Evolutionary conservation across 2,329 filamentous ascomycete genomes (phyloP), one percentile per base, ranked within the genome.

Genomic region (Microdochium nivale): DNA sequence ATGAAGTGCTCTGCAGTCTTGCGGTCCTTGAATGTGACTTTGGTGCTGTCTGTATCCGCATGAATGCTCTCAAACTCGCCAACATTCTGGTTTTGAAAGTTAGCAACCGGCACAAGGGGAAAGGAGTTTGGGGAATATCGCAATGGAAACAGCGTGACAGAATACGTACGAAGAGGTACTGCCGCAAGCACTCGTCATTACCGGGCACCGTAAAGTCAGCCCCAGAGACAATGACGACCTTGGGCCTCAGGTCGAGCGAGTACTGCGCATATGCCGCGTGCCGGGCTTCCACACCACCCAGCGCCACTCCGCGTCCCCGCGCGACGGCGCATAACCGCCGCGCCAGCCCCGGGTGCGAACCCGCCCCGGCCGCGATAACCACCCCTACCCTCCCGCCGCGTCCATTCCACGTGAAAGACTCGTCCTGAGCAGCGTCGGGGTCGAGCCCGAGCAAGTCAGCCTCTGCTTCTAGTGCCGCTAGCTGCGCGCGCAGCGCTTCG

Each of bases 221-320:
- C 2, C 82, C 85, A 8, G 75, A 74, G 24, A 92, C 69, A 5
- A 79, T 76, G 10, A 94, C 72, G 55, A 77, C 83, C 63, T 80
- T 86, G 0, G 88, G 84, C 46, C 88, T 76, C 64, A 91, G 90
- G 61, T 94, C 88, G 23, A 94, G 74, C 19, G 85, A 84, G 58
- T 84, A 86, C 30, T 77, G 75, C 3, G 76, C 80, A 58, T 83
- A 83, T 1, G 76, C 77, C 2, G 77, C 75, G 8, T 67, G 66
- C 25, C 65, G 63, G 44, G 61, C 63, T 49, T 67, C 67, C 8
- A 66, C 59, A 44, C 14, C 40, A 23, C 40, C 40, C n/a, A 19
- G 40, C 19, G 16, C 40, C 25, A 63, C 63, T 24, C 65, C 63
- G 2, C 70, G 62, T 19, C 68, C 69, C 78, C 76, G 49, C 76